A percentile compares a stretch with the other conserved stretches of the same genome.
These are phyloP conservation scores for Irineochytrium annulatum DNA, from an alignment of 192 early-diverging fungal species.

Conservation along the genomic window DNA sequence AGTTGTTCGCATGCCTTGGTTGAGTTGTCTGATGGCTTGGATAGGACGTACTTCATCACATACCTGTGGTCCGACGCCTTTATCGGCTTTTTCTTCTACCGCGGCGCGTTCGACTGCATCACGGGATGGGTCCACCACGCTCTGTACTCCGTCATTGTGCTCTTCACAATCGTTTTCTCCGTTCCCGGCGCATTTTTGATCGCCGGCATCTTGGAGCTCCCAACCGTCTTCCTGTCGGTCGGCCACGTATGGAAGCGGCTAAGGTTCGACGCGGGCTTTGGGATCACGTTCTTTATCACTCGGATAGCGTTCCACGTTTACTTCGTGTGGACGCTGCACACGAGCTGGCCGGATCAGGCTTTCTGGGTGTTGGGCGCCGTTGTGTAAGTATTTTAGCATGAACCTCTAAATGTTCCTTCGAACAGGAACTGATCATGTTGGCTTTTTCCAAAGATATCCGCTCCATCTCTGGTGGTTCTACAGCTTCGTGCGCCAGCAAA, in stretches of 20 bases:
- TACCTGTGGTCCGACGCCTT: neutral
- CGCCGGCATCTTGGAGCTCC: constrained; percentile 53
- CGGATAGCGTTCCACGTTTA: constrained; percentile 51
- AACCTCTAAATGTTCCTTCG: no score
- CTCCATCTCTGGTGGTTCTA: neutral
- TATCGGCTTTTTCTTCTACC: neutral
- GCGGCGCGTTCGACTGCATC: constrained; percentile 30
- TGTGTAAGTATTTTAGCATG: no score
- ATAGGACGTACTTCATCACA: neutral
- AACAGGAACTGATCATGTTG: no score
- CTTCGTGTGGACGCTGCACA: neutral
- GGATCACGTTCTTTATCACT: constrained; percentile 47
- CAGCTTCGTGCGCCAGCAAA: neutral
- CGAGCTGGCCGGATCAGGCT: neutral
- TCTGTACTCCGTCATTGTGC: constrained; percentile 42
- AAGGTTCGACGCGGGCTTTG: constrained; percentile 51
- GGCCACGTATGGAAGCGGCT: constrained; percentile 45
- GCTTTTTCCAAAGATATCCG: no score
- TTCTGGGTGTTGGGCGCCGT: neutral
- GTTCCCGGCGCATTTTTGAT: constrained; percentile 40
- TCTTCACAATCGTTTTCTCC: constrained; percentile 24
- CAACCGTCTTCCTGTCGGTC: constrained; percentile 53
- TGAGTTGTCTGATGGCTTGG: no score
- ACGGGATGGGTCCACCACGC: constrained; percentile 65
- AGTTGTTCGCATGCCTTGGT: no score